A percentile compares a stretch with the other conserved stretches of the same genome.
Conservation (phyloP, 371 early-diverging fungal species). For the Nematocida sp. region DNA sequence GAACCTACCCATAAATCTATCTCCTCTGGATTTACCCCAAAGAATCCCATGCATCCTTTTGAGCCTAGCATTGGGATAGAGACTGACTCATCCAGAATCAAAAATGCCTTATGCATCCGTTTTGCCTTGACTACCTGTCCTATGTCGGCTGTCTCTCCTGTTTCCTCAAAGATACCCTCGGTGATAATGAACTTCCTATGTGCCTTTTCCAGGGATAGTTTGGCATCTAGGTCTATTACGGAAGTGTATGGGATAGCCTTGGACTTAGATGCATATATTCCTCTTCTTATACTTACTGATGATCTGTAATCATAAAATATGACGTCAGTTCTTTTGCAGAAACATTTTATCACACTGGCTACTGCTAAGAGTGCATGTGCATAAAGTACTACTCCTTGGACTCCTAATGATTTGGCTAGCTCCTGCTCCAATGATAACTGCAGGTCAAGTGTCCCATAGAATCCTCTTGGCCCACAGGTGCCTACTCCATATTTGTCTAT, state of each 20-base stretch:
- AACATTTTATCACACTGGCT: slow-evolving; percentile 86
- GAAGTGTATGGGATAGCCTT: slow-evolving; percentile 53
- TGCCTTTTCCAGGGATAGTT: slow-evolving; percentile 44
- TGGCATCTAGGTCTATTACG: slow-evolving; percentile 50
- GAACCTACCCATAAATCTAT: slow-evolving; percentile 87
- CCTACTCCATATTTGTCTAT: slow-evolving; percentile 93
- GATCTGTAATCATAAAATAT: slow-evolving; percentile 69
- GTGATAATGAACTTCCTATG: slow-evolving; percentile 82
- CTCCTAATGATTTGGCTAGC: slow-evolving; percentile 77
- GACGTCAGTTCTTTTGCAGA: slow-evolving; percentile 86
- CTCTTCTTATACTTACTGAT: slow-evolving; percentile 61
- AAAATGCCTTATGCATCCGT: slow-evolving; percentile 83
- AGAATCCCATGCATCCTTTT: slow-evolving; percentile 78
- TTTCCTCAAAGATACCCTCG: slow-evolving; percentile 86
- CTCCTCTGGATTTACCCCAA: slow-evolving; percentile 69
- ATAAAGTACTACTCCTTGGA: slow-evolving; percentile 85
- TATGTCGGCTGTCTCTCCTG: slow-evolving; percentile 80
- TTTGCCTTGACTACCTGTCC: slow-evolving; percentile 77
- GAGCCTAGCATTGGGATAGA: slow-evolving; percentile 83
- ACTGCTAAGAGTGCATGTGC: slow-evolving; percentile 89
- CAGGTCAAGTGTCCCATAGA: slow-evolving; percentile 95
- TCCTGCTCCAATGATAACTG: slow-evolving; percentile 87
- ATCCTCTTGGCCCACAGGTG: slow-evolving; percentile 92
- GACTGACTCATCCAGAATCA: slow-evolving; percentile 86
- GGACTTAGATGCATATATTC: slow-evolving; percentile 55